A percentile compares a stretch with the other conserved stretches of the same genome.
phyloP scores from a whole-genome alignment of 371 early-diverging fungal genomes.

The Apophysomyces variabilis region DNA sequence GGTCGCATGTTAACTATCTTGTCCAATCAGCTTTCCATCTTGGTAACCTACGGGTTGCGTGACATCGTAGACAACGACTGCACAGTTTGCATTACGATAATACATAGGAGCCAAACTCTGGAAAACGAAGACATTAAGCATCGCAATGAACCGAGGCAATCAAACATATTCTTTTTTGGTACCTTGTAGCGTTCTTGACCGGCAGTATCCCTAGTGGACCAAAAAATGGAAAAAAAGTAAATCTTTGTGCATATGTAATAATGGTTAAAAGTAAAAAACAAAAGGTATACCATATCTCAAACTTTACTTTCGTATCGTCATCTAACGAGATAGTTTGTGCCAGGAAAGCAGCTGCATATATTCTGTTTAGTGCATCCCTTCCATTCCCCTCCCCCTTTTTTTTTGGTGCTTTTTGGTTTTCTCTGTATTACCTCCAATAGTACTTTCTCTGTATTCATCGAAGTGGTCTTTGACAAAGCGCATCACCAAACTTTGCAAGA shows the following conservation, averaged over 20 bases:
- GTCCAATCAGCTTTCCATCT: background rate
- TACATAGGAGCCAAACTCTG: conserved; percentile 99
- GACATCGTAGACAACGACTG: conserved; percentile 97
- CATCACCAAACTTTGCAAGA: conserved; percentile 78
- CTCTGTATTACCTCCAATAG: conserved; percentile 84
- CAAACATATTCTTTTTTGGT: conserved; percentile 2
- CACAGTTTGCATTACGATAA: conserved; percentile 97
- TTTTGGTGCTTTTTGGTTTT: background rate
- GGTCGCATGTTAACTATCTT: background rate
- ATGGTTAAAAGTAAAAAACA: background rate
- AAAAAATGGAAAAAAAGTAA: background rate
- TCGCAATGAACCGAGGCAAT: background rate
- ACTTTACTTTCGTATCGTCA: conserved; percentile 74
- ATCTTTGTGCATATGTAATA: background rate
- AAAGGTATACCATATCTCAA: conserved; percentile 83
- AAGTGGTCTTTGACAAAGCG: conserved; percentile 97
- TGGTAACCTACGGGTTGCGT: conserved; percentile 76
- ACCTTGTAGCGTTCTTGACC: conserved; percentile 95
- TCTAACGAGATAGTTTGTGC: conserved; percentile 77
- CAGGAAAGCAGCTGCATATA: conserved; percentile 74
- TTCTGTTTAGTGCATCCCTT: background rate
- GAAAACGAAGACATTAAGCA: background rate
- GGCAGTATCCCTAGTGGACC: conserved; percentile 83
- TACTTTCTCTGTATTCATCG: conserved; percentile 97
- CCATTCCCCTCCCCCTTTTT: background rate